phyloP scores from a whole-genome alignment of 805 yeast species.

The Nadsonia fulvescens region DNA sequence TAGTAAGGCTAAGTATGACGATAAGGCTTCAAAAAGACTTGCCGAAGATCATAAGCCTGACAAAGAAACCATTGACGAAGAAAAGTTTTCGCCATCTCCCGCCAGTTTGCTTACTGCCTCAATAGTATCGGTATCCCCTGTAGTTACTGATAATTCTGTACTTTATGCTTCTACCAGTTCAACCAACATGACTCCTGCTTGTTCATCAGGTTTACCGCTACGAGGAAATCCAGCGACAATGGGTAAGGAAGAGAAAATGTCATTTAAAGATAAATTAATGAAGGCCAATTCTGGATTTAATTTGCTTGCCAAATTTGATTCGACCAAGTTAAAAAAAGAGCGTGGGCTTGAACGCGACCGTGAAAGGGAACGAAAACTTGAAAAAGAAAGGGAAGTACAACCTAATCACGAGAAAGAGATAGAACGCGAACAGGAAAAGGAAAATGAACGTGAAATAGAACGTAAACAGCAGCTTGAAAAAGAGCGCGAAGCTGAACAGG shows the following conservation, averaged over 20 bases:
- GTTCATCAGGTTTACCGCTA: conserved; percentile 1
- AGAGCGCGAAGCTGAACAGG: background rate
- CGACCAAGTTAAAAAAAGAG: conserved; percentile 6
- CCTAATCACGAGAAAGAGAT: conserved; percentile 1
- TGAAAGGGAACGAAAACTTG: background rate
- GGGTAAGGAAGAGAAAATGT: conserved; percentile 1
- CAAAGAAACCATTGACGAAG: no score
- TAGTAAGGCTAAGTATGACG: background rate
- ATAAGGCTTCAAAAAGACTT: no score
- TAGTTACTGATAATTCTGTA: no score
- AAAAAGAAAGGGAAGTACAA: conserved; percentile 1
- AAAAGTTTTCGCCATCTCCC: no score
- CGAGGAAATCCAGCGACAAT: background rate
- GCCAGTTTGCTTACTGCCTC: no score
- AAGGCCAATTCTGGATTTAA: no score
- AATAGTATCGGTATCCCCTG: no score
- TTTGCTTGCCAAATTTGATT: no score
- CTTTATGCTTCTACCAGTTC: no score
- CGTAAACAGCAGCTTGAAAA: conserved; percentile 1
- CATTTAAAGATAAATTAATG: background rate
- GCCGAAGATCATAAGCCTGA: no score
- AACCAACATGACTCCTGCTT: no score
- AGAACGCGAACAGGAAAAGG: conserved; percentile 1
- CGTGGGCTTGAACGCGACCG: conserved; percentile 6
- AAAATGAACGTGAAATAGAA: background rate